Evolutionary conservation across 1,139 yeast genomes (phyloP), one percentile per base, ranked within the genome.

Genomic region (Dujonia santamariae): DNA sequence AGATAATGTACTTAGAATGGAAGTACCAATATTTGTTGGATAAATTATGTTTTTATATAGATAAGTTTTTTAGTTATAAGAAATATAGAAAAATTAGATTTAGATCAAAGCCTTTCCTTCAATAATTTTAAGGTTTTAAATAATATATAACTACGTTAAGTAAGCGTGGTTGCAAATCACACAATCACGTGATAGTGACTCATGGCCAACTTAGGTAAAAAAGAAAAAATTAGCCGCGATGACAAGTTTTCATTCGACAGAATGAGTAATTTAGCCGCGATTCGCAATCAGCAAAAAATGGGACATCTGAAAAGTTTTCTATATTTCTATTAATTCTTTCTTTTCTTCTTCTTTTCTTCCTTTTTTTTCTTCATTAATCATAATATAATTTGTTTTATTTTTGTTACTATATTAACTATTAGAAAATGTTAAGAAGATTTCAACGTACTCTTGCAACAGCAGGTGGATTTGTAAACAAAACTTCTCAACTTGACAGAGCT

Each of bases 401-500:
- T 13, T n/a, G n/a, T n/a, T n/a, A n/a, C n/a, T n/a, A n/a, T n/a
- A n/a, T n/a, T n/a, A 25, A 12, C 5, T 23, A 16, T 22, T 11
- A 6, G 25, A 29, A 29, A 20, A 45, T 45, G 48, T 39, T 45
- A 29, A 41, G 39, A 46, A 36, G 36, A 33, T 36, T 36, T 20
- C 36, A 36, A 39, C 54, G 63, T 33, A 41, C 55, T 39, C 57
- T 69, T 50, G 78, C 78, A 22, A 67, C 75, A 26, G 60, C 67
- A 28, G 51, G 67, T 26, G 41, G 53, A 26, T 60, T 54, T 38
- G 48, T 51, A 35, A 63, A 62, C 44, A 65, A 62, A 40, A 66
- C 69, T 7, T 60, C 67, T 14, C 64, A 57, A 44, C 61, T 80
- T 36, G 88, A 83, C 53, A 77, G 95, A 60, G 97, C 97, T 39